Base-by-base conservation (phyloP, 208 protist species). In the Trypanosoma vivax region DNA sequence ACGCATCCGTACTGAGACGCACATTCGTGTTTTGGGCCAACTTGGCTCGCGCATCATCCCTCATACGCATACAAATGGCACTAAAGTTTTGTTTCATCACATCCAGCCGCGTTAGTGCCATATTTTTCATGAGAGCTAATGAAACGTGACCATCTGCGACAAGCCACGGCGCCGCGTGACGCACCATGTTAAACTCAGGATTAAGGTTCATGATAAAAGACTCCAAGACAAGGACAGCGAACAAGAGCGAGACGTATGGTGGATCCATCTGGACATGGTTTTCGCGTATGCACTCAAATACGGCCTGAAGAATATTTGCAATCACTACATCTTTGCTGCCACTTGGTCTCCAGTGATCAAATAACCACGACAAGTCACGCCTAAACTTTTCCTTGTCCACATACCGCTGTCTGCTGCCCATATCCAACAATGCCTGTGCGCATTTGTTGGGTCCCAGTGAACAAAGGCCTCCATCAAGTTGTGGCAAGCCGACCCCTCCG, bases 201-300 rank as follows among this genome's bases (percentile, higher is more conserved):
- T 95, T 81, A 14, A 95, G 74, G 48, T 83, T 93, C 88, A 95
- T 93, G 56, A 95, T 90, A 67, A 95, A 95, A 3, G 79, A 83
- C 73, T 95, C 88, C 10, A 92, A 65, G 43, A 95, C 85, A 19
- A 95, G 78, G 56, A 93, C 85, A 2, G 84, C 71, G 42, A 93
- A 95, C n/a, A 95, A 76, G 34, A 95, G 71, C 30, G 82, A 90
- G 27, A 92, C 83, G 54, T 80, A 95, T 33, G 76, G 56, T n/a
- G 88, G 85, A 51, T 95, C 88, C 82, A 95, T 90, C 49, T 88
- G 76, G 5, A 95, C 73, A 45, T 72, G 52, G 69, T 92, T 89
- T 16, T 61, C 35, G 2, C 85, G 84, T 47, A 90, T 79, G 42
- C 64, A 68, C 45, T 95, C 79, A 43, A 95, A 95, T 58, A 93